Conservation (phyloP, 2,329 filamentous ascomycete species). For the Aspergillus pseudoglaucus region DNA sequence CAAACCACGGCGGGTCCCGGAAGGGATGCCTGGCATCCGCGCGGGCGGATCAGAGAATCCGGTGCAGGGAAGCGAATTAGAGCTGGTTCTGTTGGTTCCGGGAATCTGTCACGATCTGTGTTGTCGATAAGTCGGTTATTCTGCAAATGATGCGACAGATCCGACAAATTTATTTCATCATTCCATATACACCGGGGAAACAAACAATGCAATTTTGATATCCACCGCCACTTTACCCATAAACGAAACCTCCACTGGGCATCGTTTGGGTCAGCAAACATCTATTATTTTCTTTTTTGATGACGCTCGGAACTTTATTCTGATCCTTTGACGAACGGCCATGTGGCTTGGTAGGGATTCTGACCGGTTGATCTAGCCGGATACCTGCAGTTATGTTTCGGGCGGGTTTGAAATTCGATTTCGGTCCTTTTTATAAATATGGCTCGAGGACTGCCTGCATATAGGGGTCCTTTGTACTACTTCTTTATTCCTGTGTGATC, state of each 20-base stretch:
- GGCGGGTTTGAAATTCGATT: background rate
- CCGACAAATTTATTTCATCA: background rate
- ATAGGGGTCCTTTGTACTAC: background rate
- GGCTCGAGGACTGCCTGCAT: background rate
- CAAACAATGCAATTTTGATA: background rate
- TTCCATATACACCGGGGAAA: background rate
- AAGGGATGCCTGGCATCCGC: background rate
- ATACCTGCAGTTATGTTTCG: background rate
- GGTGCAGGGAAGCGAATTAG: background rate
- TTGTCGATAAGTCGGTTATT: background rate
- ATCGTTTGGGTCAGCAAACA: background rate
- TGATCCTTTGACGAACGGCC: background rate
- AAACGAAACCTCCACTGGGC: too few species aligned
- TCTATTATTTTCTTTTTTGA: background rate
- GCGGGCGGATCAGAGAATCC: background rate
- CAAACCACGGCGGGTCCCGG: background rate
- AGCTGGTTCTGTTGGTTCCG: background rate
- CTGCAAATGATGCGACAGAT: background rate
- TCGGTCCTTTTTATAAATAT: background rate
- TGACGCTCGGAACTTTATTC: background rate
- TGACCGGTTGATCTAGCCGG: background rate
- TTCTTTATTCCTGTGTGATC: background rate
- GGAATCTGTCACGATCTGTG: background rate
- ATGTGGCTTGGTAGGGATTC: background rate
- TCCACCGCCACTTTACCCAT: background rate